Conservation (phyloP, 805 yeast species). For the Candida taoyuanica region DNA sequence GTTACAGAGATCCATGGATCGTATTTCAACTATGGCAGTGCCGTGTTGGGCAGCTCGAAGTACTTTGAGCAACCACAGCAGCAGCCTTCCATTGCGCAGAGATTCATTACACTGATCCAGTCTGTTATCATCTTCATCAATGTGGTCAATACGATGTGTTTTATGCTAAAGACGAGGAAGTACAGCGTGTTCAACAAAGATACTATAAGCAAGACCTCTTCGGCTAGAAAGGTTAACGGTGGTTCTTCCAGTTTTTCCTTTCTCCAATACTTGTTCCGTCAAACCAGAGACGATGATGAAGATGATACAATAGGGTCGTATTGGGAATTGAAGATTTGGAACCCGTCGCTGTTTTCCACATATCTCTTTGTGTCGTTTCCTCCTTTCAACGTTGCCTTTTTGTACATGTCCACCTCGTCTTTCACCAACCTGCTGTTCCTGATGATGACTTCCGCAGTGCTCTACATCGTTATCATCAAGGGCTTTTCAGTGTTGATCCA, state of each 20-base stretch:
- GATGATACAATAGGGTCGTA: conserved; percentile 28
- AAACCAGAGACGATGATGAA: conserved; percentile 2
- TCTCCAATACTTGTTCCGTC: no score
- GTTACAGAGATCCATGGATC: conserved; percentile 1
- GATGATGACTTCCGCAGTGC: conserved; percentile 32
- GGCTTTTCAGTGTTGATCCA: conserved; percentile 44
- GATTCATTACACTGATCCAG: conserved; percentile 8
- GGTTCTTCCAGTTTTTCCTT: conserved; percentile 1
- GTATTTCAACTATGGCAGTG: conserved; percentile 11
- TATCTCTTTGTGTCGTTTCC: conserved; percentile 50
- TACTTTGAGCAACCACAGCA: conserved; percentile 15
- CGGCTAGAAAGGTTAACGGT: conserved; percentile 19
- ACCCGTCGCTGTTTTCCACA: conserved; percentile 55
- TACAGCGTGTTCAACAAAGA: conserved; percentile 25
- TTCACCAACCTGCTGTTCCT: conserved; percentile 35
- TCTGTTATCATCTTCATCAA: conserved; percentile 18
- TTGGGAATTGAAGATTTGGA: conserved; percentile 64
- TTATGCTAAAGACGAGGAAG: conserved; percentile 23
- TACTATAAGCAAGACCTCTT: conserved; percentile 10
- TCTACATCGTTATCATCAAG: conserved; percentile 36
- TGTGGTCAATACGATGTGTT: conserved; percentile 17
- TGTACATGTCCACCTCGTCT: conserved; percentile 35
- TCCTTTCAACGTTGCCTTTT: conserved; percentile 48
- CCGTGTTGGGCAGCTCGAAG: conserved; percentile 19
- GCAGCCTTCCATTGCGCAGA: conserved; percentile 5